Conservation (phyloP, 306 rosid genomes). For the Malus sieversii region DNA sequence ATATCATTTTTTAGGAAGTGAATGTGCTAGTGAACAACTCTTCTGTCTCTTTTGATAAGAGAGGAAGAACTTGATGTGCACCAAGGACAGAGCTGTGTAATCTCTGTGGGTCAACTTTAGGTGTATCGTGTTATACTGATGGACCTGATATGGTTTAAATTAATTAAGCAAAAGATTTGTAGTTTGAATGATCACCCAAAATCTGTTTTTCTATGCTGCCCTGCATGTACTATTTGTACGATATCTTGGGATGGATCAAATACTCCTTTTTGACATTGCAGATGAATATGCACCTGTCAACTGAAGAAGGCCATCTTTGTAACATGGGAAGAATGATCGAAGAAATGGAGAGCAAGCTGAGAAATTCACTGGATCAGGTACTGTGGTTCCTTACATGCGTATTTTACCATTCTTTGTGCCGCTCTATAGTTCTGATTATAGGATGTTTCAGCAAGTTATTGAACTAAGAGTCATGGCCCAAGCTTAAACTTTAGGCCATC, state of each 20-base stretch:
- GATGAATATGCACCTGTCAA: constrained; percentile 83
- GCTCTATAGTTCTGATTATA: not conserved
- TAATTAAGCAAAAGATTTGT: not conserved
- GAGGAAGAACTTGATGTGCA: not conserved
- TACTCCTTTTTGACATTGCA: constrained; percentile 14
- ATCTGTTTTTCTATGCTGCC: not conserved
- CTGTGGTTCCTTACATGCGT: not conserved
- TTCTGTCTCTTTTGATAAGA: not conserved
- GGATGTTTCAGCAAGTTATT: not conserved
- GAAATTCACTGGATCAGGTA: constrained; percentile 97
- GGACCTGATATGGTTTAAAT: not conserved
- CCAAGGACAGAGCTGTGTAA: not conserved
- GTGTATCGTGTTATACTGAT: not conserved
- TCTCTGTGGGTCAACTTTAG: not conserved
- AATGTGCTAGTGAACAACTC: not conserved
- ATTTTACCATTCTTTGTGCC: not conserved
- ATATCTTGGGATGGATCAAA: not conserved
- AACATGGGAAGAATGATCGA: constrained; percentile 99
- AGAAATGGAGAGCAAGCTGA: constrained; percentile 97
- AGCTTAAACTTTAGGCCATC: no score
- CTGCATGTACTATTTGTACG: not conserved
- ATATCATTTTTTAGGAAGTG: not conserved
- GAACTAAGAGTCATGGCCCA: not conserved
- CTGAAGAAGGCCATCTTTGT: constrained; percentile 87
- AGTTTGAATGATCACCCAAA: not conserved